Conservation (phyloP, 176 grass and related monocot genomes). For the Eleusine coracana region DNA sequence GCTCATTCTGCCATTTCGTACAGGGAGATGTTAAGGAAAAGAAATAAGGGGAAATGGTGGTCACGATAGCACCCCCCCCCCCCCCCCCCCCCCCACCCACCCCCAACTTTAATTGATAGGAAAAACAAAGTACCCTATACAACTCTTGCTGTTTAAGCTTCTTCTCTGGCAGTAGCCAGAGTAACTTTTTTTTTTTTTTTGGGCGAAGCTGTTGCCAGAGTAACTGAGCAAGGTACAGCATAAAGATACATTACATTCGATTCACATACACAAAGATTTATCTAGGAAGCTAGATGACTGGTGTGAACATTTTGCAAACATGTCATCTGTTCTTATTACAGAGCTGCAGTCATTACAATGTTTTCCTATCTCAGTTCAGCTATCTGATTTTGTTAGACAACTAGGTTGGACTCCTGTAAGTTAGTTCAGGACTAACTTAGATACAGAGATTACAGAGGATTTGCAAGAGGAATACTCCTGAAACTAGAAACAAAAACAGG, state of each 20-base stretch:
- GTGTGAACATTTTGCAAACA: background rate
- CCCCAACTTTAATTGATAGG: no score
- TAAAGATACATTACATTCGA: no score
- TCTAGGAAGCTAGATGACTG: background rate
- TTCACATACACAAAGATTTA: no score
- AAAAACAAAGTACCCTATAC: slow-evolving; percentile 38
- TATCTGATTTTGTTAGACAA: background rate
- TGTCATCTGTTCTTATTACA: background rate
- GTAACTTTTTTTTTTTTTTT: no score
- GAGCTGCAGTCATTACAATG: background rate
- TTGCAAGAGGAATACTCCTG: background rate
- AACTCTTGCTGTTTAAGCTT: slow-evolving; percentile 60
- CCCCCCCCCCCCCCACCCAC: no score
- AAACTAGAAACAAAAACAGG: slow-evolving; percentile 18
- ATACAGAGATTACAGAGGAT: background rate
- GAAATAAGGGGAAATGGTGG: background rate
- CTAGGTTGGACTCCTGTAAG: background rate
- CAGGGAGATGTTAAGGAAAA: background rate
- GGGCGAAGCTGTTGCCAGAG: no score
- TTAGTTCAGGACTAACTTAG: background rate
- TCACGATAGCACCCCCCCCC: no score
- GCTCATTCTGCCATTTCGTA: slow-evolving; percentile 58
- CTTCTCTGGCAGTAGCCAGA: no score
- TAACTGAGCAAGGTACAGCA: no score
- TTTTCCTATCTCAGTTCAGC: background rate